phyloP scores from a whole-genome alignment of 2,329 filamentous ascomycete genomes.

The Penicillium brevicompactum region DNA sequence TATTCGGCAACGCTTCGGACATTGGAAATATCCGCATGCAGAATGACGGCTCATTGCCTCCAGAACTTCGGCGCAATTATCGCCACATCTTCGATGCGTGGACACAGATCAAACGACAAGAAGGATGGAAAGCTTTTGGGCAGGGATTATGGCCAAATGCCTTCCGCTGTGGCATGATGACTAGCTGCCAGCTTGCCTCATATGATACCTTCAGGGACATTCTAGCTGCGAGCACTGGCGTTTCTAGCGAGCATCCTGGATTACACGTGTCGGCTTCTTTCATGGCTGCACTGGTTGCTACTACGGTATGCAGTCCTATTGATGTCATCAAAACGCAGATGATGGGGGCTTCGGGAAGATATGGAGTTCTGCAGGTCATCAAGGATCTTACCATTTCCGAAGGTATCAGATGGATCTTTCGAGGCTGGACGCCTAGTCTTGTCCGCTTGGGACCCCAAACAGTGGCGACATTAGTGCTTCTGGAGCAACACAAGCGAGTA shows the following conservation, averaged over 20 bases:
- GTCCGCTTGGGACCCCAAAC: constrained; percentile 69
- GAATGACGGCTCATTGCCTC: constrained; percentile 24
- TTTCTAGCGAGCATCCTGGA: constrained; percentile 66
- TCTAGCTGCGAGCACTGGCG: constrained; percentile 66
- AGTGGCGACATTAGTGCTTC: constrained; percentile 80
- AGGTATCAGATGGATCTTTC: constrained; percentile 81
- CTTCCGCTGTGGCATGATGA: constrained; percentile 83
- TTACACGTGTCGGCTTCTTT: constrained; percentile 80
- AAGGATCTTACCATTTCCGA: constrained; percentile 69
- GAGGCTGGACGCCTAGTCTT: constrained; percentile 80
- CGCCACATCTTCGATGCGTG: constrained; percentile 26
- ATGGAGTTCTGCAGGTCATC: constrained; percentile 60
- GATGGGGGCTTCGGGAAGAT: constrained; percentile 62
- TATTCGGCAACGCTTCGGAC: constrained; percentile 27
- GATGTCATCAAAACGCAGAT: constrained; percentile 89
- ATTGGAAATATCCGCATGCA: constrained; percentile 31
- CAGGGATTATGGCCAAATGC: constrained; percentile 71
- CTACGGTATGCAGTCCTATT: constrained; percentile 80
- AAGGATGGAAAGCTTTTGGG: constrained; percentile 21
- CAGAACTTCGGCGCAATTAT: constrained; percentile 22
- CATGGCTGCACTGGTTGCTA: constrained; percentile 78
- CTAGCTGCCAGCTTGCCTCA: constrained; percentile 77
- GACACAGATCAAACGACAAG: constrained; percentile 23
- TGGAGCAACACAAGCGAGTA: constrained; percentile 82
- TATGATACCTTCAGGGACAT: constrained; percentile 80